Evolutionary conservation across 192 early-diverging fungal genomes (phyloP).

Genomic region (Entomortierella beljakovae): DNA sequence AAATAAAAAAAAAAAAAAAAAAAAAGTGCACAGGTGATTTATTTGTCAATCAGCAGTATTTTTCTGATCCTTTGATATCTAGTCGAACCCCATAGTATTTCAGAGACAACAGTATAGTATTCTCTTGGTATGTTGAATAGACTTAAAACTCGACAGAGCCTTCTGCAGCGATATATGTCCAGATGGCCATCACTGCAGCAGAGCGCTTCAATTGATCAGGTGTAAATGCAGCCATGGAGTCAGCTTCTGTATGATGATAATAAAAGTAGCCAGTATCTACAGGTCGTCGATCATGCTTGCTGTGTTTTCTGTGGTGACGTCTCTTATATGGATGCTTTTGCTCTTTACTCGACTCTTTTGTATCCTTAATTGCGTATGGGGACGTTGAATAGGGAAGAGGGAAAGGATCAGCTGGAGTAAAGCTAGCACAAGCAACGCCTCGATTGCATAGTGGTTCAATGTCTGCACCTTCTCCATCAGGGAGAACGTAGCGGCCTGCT

Average conservation of each 20-base stretch:
- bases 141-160: slow-evolving; percentile 34
- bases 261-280: slow-evolving; percentile 63
- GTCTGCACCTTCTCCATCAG: slow-evolving; percentile 58
- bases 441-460: slow-evolving; percentile 60
- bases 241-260: slow-evolving; percentile 64
- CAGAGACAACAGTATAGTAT: not conserved
- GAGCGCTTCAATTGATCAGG: slow-evolving; percentile 63
- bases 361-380: slow-evolving; percentile 22
- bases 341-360: not conserved
- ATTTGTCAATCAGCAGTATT: too few relatives aligned
- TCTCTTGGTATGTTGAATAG: not conserved
- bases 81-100: too few relatives aligned
- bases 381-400: slow-evolving; percentile 45
- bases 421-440: slow-evolving; percentile 66
- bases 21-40: not conserved
- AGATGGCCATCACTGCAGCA: slow-evolving; percentile 66
- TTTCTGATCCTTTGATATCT: too few relatives aligned
- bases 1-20: not conserved
- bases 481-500: slow-evolving; percentile 54
- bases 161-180: slow-evolving; percentile 68
- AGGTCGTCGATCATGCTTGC: slow-evolving; percentile 15
- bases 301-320: not conserved
- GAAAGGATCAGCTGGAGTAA: slow-evolving; percentile 58
- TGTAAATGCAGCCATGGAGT: slow-evolving; percentile 61
- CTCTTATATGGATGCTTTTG: not conserved